A percentile compares a stretch with the other conserved stretches of the same genome.
Conservation (phyloP, 306 rosid species). For the Cucumis cinereus region DNA sequence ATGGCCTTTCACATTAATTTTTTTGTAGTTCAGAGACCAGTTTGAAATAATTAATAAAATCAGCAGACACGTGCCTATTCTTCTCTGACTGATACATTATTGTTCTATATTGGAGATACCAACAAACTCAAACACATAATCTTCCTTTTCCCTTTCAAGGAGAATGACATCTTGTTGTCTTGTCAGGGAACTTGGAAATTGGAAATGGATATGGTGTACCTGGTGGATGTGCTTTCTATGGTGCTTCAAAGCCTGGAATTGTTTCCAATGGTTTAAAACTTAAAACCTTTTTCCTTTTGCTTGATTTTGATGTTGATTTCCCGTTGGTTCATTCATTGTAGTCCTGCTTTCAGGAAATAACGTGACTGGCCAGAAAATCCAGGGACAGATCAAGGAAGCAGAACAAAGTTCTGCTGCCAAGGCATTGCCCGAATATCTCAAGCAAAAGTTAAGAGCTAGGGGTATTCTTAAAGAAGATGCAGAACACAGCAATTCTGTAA, state of each 20-base stretch:
- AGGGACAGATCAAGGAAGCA: constrained; percentile 21
- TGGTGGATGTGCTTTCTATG: constrained; percentile 80
- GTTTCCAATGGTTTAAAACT: constrained; percentile 3
- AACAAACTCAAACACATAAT: background rate
- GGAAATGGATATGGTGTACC: constrained; percentile 98
- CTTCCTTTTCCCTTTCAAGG: background rate
- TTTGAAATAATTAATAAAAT: background rate
- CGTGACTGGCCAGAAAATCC: constrained; percentile 17
- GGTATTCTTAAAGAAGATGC: constrained; percentile 65
- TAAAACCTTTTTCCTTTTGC: constrained; percentile 13
- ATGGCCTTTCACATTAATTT: background rate
- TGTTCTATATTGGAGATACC: background rate
- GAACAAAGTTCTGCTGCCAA: constrained; percentile 35
- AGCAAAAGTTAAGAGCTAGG: constrained; percentile 78
- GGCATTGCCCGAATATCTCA: constrained; percentile 79
- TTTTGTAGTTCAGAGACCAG: background rate
- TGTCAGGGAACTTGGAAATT: constrained; percentile 73
- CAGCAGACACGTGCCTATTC: background rate
- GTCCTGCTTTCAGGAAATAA: constrained; percentile 32
- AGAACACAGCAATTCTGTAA: constrained; percentile 27
- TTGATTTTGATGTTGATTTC: constrained; percentile 6
- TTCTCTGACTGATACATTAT: background rate
- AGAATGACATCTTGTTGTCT: constrained; percentile 6
- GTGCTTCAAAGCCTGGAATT: constrained; percentile 24
- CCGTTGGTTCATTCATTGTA: constrained; percentile 7